Evolutionary conservation across 1,284 basidiomycete species (phyloP).

Genomic region (Takashimella tepidaria): DNA sequence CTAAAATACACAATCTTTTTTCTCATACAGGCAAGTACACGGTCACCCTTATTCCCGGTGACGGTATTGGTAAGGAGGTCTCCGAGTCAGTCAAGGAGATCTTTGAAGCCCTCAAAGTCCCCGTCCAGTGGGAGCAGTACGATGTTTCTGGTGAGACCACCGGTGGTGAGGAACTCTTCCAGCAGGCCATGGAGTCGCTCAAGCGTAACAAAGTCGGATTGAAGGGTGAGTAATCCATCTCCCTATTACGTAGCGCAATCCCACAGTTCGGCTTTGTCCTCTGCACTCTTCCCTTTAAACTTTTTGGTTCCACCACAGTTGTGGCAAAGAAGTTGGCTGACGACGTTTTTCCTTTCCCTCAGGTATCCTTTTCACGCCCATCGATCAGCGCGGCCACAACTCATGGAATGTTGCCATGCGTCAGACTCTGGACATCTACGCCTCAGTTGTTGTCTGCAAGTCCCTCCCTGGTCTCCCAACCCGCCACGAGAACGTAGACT

Average conservation of each 20-base stretch:
- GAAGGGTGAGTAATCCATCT: slow-evolving; percentile 88
- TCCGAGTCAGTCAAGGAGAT: slow-evolving; percentile 99
- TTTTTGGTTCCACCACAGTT: too few relatives aligned
- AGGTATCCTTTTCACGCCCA: slow-evolving; percentile 99
- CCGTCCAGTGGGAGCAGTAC: slow-evolving; percentile 99
- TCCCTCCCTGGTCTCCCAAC: slow-evolving; percentile 96
- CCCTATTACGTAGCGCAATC: too few relatives aligned
- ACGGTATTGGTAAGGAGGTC: slow-evolving; percentile 96
- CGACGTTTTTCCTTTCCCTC: too few relatives aligned
- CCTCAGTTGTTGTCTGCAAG: slow-evolving; percentile 97
- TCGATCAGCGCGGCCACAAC: slow-evolving; percentile 92
- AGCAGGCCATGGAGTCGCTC: slow-evolving; percentile 93
- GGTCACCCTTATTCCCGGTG: slow-evolving; percentile 90
- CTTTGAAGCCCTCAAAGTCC: slow-evolving; percentile 94
- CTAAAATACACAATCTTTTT: background rate
- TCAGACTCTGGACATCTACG: slow-evolving; percentile 98
- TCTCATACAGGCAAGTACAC: slow-evolving; percentile 46
- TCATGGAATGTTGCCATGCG: slow-evolving; percentile 99
- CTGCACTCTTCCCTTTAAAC: too few relatives aligned
- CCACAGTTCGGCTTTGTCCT: too few relatives aligned
- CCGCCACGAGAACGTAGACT: slow-evolving; percentile 94
- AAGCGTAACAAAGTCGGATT: slow-evolving; percentile 96
- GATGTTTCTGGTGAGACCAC: slow-evolving; percentile 95
- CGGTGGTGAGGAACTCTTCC: slow-evolving; percentile 90
- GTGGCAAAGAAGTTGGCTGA: too few relatives aligned